These are phyloP conservation scores for Larix kaempferi DNA, from an alignment of 75 land plant species.

Conservation along the genomic window DNA sequence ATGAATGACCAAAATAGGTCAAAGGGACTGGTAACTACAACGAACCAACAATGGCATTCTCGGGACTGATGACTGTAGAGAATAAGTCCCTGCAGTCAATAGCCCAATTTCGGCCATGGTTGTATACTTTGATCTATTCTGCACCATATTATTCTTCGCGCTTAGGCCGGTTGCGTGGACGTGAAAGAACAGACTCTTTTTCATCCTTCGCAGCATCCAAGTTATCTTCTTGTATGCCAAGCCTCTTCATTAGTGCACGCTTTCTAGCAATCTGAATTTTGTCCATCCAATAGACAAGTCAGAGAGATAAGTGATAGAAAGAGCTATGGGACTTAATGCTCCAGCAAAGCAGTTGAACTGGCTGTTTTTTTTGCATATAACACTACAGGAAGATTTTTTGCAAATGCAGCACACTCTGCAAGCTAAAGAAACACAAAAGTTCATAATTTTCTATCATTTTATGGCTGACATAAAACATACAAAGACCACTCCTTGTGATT, in stretches of 20 bases:
- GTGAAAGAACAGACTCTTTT: background rate
- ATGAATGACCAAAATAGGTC: background rate
- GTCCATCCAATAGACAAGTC: background rate
- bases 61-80: too few relatives aligned
- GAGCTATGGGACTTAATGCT: background rate
- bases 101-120: background rate
- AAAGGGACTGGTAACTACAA: background rate
- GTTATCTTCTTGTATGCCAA: background rate
- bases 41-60: too few relatives aligned
- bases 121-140: background rate
- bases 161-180: conserved; percentile 3
- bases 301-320: background rate
- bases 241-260: background rate
- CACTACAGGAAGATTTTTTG: background rate
- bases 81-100: background rate
- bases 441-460: background rate
- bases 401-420: background rate
- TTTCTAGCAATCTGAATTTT: background rate
- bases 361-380: too few relatives aligned
- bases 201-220: background rate
- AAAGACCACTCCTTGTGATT: background rate
- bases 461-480: background rate
- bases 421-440: background rate
- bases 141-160: background rate
- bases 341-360: background rate